Conservation (phyloP, 1,284 basidiomycete genomes). For the Coriolopsis trogii region DNA sequence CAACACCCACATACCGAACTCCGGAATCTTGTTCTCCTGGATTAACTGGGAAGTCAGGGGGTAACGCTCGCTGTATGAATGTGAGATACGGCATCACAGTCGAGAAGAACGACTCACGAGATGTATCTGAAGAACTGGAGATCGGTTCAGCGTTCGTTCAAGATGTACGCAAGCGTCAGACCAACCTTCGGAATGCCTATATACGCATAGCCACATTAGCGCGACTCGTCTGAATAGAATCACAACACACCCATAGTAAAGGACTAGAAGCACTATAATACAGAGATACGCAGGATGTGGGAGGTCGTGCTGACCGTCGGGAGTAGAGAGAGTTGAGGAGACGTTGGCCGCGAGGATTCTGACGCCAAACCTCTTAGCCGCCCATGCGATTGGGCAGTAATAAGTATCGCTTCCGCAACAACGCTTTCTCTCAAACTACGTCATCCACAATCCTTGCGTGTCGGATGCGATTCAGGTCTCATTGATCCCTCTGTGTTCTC, state of each 20-base stretch:
- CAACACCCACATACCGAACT: conserved; percentile 79
- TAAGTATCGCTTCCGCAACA: too few relatives aligned
- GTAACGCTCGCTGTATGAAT: conserved; percentile 83
- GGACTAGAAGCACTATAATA: conserved; percentile 12
- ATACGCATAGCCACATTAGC: neutral
- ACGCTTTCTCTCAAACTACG: too few relatives aligned
- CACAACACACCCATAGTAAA: conserved; percentile 16
- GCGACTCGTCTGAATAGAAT: too few relatives aligned
- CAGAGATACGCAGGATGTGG: conserved; percentile 3
- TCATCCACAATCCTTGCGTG: too few relatives aligned
- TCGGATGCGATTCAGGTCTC: too few relatives aligned
- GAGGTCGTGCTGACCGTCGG: conserved; percentile 8
- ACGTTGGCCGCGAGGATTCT: conserved; percentile 14
- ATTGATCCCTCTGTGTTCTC: too few relatives aligned
- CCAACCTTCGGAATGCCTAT: conserved; percentile 31
- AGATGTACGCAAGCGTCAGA: conserved; percentile 1
- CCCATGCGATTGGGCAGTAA: neutral
- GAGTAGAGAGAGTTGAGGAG: conserved; percentile 3
- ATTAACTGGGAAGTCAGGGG: conserved; percentile 98
- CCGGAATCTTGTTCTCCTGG: conserved; percentile 96
- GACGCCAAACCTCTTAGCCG: conserved; percentile 7
- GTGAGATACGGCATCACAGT: conserved; percentile 11
- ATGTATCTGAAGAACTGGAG: conserved; percentile 82
- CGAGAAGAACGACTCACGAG: conserved; percentile 55
- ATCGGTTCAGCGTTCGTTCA: conserved; percentile 2